Base-by-base conservation (phyloP, 768 basidiomycete genomes). In the Suillus subalutaceus region DNA sequence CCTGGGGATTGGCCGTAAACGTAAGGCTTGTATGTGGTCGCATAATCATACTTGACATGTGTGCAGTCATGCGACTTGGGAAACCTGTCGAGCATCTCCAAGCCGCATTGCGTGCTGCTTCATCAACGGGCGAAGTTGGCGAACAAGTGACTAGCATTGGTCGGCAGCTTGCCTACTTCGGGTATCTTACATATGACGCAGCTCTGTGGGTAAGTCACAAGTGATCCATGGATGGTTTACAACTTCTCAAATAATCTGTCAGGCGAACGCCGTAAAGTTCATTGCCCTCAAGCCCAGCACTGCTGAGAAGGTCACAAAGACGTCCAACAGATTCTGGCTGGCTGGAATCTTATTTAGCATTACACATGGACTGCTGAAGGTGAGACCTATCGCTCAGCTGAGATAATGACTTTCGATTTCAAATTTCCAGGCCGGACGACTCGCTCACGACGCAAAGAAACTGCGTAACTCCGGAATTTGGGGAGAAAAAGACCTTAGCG, bases 81-180 rank as follows among this genome's bases (percentile, higher is more conserved):
- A 97, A 98, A 78, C 95, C 96, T 9, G 71, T 96, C 68, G 97
- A 99, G 74, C 94, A 97, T 79, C 82, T 96, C 7, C 97, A 99
- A 76, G 88, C 94, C 1, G 96, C 94, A 38, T 80, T 97, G 55
- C 90, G 89, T 62, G 89, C 91, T 23, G 80, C 88, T 4, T 78
- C 88, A 35, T 74, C 84, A 1, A 68, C 86, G 5, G 83, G 83
- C 7, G 85, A 88, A 64, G 70, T 88, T 1, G 79, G 84, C 13
- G 93, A 98, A 74, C 90, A 90, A 68, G 80, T 96, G 64, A 85
- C 91, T 0, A 88, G 91, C 30, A 88, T 97, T 70, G 89, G 85
- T 41, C 84, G 94, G 58, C 97, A 99, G 77, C 74, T 99, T 20
- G 86, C 86, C 3, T 99, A 98, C 82, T 95, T 94, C 68, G 90